phyloP scores from a whole-genome alignment of 345 rosid species.

The Salix viminalis region DNA sequence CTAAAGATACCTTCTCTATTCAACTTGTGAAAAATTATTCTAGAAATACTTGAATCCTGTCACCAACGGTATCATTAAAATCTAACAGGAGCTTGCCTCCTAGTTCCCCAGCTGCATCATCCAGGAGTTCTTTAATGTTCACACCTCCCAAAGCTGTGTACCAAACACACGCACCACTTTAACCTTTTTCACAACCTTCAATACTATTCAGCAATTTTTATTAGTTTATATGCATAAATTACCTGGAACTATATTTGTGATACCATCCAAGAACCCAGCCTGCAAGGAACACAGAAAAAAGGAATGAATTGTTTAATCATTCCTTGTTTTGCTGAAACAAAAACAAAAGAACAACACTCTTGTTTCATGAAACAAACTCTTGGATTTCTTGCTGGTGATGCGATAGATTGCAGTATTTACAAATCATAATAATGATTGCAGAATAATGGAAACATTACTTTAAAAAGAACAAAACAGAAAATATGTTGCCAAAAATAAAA shows the following conservation, averaged over 20 bases:
- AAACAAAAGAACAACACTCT: neutral
- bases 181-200: neutral
- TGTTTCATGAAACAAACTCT: neutral
- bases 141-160: constrained; percentile 73
- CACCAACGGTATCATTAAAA: constrained; percentile 72
- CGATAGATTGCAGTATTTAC: neutral
- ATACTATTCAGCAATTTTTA: neutral
- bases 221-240: neutral
- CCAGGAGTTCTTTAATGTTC: constrained; percentile 71
- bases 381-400: neutral
- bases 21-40: constrained; percentile 35
- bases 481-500: neutral
- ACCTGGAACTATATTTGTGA: constrained; percentile 93
- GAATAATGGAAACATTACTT: neutral
- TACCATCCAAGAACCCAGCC: constrained; percentile 88
- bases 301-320: neutral
- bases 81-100: constrained; percentile 79
- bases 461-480: neutral
- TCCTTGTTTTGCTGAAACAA: neutral
- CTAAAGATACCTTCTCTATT: neutral
- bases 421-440: neutral
- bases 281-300: constrained; percentile 19
- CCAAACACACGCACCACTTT: neutral
- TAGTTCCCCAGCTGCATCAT: constrained; percentile 64
- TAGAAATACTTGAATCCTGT: constrained; percentile 84